Conservation (phyloP, 2,329 filamentous ascomycete genomes). For the Diaporthe vexans region DNA sequence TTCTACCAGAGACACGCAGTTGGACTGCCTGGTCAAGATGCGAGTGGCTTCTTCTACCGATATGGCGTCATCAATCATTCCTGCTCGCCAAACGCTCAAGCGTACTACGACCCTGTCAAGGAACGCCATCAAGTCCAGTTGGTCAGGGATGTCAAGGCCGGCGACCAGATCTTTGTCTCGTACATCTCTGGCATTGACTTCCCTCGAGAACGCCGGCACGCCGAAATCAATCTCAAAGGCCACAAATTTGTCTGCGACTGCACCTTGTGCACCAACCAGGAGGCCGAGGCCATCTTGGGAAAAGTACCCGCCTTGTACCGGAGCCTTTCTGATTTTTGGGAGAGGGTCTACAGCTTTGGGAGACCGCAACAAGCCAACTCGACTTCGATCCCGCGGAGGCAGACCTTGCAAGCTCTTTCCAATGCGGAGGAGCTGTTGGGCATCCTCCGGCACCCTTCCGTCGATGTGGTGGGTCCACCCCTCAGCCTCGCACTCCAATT, state of each 20-base stretch:
- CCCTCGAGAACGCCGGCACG: conserved; percentile 1
- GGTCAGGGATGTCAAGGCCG: conserved; percentile 39
- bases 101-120: conserved; percentile 40
- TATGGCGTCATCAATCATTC: conserved; percentile 43
- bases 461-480: background rate
- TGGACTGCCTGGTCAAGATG: background rate
- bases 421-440: conserved; percentile 13
- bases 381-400: background rate
- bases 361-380: background rate
- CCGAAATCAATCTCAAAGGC: background rate
- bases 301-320: background rate
- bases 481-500: conserved; percentile 1
- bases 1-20: conserved; percentile 6
- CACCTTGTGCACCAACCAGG: conserved; percentile 7
- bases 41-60: conserved; percentile 24
- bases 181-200: conserved; percentile 13
- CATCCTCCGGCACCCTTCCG: conserved; percentile 24
- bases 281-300: background rate
- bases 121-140: conserved; percentile 42
- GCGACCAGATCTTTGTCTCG: conserved; percentile 42
- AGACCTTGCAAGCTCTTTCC: background rate
- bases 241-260: conserved; percentile 28
- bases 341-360: background rate
- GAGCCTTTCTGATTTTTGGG: background rate
- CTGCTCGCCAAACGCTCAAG: conserved; percentile 43